A percentile compares a stretch with the other conserved stretches of the same genome.
These are phyloP conservation scores for Perilla frutescens DNA, from an alignment of 257 asterid genomes.

Conservation along the genomic window DNA sequence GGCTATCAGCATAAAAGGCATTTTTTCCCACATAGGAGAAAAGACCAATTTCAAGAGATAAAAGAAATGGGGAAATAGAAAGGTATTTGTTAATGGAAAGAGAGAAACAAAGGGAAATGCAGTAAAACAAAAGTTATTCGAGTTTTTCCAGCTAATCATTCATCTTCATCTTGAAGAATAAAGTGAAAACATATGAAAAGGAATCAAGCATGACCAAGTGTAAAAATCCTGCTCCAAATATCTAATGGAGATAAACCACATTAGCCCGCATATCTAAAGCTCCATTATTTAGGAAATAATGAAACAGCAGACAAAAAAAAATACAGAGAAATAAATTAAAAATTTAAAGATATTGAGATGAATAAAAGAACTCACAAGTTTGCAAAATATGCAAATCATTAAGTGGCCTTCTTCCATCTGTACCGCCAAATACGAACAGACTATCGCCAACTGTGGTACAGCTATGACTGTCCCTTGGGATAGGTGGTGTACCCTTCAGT, in stretches of 20 bases:
- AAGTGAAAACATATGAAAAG: background rate
- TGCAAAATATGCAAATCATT: conserved; percentile 80
- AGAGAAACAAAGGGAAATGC: background rate
- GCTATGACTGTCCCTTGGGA: conserved; percentile 95
- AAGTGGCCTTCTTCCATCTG: conserved; percentile 85
- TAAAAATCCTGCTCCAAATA: conserved; percentile 11
- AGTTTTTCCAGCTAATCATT: background rate
- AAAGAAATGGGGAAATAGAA: background rate
- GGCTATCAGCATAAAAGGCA: conserved; percentile 11
- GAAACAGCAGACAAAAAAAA: conserved; percentile 18
- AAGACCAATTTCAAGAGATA: conserved; percentile 22
- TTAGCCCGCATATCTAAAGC: background rate
- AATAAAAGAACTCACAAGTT: conserved; percentile 63
- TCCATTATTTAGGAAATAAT: conserved; percentile 9
- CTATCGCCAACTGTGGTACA: conserved; percentile 88
- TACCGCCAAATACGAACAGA: conserved; percentile 90
- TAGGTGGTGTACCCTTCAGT: conserved; percentile 69
- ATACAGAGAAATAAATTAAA: background rate
- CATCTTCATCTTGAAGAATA: background rate
- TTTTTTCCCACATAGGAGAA: background rate
- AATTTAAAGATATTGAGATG: conserved; percentile 13
- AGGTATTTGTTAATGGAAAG: background rate
- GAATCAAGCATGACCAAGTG: conserved; percentile 19
- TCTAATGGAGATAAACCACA: conserved; percentile 23
- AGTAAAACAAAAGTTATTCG: conserved; percentile 8